Base-by-base conservation (phyloP, 257 asterid species). In the Scutellaria galericulata region DNA sequence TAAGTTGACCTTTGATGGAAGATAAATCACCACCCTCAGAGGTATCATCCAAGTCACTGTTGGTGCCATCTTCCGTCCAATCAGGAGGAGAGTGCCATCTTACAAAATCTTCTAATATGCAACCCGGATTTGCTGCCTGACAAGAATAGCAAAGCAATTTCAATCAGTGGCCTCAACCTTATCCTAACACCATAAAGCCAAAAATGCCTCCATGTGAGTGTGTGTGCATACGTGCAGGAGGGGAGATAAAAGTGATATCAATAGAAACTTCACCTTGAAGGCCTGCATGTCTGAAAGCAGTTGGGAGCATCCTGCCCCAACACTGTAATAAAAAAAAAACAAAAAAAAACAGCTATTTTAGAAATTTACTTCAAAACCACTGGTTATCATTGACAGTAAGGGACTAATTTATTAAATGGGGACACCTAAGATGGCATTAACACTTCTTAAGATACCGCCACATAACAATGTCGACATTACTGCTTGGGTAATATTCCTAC, bases 61-160 rank as follows among this genome's bases (percentile, higher is more conserved):
- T 72, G 14, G 83, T 12, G 5, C 81, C 98, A 76, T 75, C 76
- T 88, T 91, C 98, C 79, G 73, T 66, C 98, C 98, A 95, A 82
- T 95, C 99, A 60, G 99, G 99, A 78, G 99, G 99, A 70, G 99
- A 95, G 83, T 92, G 98, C 99, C 99, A 95, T 81, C 99, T 85
- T 41, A 95, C 89, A 48, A 95, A 95, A 90, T 95, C 99, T 85
- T 90, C 99, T 70, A 95, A 79, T 76, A 86, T 87, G 83, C 98
- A 95, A 63, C 98, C 99, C 45, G 99, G 99, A 83, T 95, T 95
- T 76, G 99, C 98, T 53, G 97, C 97, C 99, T 95, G 90, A 80
- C 75, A 76, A 76, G 80, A 78, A 79, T 72, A 67, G 75, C 66
- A 51, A 40, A 66, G 39, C 22, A 66, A 52, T 56, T 45, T 73